Percentiles rank a stretch among this genome's conserved stretches.
Evolutionary conservation across 2,329 filamentous ascomycete species (phyloP).

Genomic region (Albifimbria verrucaria): DNA sequence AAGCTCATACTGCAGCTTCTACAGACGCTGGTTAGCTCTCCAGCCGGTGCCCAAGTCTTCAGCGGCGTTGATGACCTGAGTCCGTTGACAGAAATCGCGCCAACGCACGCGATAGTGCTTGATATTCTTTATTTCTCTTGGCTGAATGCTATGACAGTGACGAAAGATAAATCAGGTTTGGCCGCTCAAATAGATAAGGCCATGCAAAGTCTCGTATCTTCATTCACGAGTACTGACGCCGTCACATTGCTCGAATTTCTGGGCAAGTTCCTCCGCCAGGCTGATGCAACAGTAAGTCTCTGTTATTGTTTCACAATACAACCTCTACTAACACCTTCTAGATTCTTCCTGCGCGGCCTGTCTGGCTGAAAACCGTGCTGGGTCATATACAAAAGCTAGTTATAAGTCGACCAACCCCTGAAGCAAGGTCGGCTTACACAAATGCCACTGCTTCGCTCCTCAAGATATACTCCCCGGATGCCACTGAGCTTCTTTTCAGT

Average conservation of each 20-base stretch:
- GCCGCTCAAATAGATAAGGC: slow-evolving; percentile 41
- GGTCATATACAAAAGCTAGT: slow-evolving; percentile 50
- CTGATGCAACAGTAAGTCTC: slow-evolving; percentile 43
- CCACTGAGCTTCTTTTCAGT: slow-evolving; percentile 50
- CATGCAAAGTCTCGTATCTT: slow-evolving; percentile 45
- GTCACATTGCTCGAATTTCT: slow-evolving; percentile 58
- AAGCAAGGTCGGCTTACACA: slow-evolving; percentile 56
- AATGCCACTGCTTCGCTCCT: slow-evolving; percentile 57
- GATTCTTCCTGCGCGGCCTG: slow-evolving; percentile 45
- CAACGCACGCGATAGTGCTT: slow-evolving; percentile 49
- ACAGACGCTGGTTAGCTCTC: slow-evolving; percentile 49
- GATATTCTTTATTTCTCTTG: slow-evolving; percentile 56
- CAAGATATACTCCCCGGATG: slow-evolving; percentile 46
- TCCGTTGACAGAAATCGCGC: slow-evolving; percentile 54
- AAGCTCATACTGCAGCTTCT: slow-evolving; percentile 55
- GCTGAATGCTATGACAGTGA: slow-evolving; percentile 42
- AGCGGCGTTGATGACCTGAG: slow-evolving; percentile 48
- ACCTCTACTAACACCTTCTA: slow-evolving; percentile 22
- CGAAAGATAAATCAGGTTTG: slow-evolving; percentile 27
- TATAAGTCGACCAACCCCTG: slow-evolving; percentile 50
- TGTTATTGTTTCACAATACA: neutral
- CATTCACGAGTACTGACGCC: slow-evolving; percentile 57
- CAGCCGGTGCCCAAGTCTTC: slow-evolving; percentile 47
- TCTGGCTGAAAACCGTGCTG: slow-evolving; percentile 50
- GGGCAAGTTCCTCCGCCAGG: slow-evolving; percentile 47